Conservation (phyloP, 371 early-diverging fungal genomes). For the Mortierella polycephala region DNA sequence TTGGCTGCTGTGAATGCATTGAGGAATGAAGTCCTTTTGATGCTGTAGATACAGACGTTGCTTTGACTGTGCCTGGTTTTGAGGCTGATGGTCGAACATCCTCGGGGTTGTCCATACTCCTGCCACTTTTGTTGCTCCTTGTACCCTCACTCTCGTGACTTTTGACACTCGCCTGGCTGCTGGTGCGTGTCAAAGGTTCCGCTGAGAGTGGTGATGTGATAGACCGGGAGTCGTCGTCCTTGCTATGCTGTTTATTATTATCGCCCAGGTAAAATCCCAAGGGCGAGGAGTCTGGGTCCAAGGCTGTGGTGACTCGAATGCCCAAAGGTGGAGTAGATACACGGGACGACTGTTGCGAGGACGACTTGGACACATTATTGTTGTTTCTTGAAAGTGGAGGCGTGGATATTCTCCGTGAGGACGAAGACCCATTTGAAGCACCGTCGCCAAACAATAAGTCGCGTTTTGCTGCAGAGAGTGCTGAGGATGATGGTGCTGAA, state of each 20-base stretch:
- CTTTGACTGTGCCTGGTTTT: background rate
- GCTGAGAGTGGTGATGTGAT: constrained; percentile 25
- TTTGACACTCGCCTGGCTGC: constrained; percentile 39
- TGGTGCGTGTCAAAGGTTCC: constrained; percentile 42
- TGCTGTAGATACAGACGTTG: background rate
- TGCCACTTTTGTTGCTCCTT: constrained; percentile 30
- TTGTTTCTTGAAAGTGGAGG: constrained; percentile 34
- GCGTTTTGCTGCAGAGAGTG: constrained; percentile 38
- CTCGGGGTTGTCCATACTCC: constrained; percentile 22
- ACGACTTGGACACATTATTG: background rate
- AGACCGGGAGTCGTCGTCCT: constrained; percentile 17
- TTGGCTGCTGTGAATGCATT: background rate
- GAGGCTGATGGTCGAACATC: background rate
- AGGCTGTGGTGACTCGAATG: constrained; percentile 4
- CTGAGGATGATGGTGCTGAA: constrained; percentile 20
- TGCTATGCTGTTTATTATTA: background rate
- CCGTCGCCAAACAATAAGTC: constrained; percentile 44
- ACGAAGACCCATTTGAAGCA: constrained; percentile 3
- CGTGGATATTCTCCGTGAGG: constrained; percentile 34
- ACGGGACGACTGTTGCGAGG: constrained; percentile 18
- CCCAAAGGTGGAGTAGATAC: constrained; percentile 27
- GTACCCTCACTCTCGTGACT: constrained; percentile 26
- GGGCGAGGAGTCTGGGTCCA: constrained; percentile 35
- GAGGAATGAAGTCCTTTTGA: background rate
- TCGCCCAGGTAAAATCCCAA: constrained; percentile 8